Conservation (phyloP, 2,329 filamentous ascomycete genomes). For the Alternaria longipes region DNA sequence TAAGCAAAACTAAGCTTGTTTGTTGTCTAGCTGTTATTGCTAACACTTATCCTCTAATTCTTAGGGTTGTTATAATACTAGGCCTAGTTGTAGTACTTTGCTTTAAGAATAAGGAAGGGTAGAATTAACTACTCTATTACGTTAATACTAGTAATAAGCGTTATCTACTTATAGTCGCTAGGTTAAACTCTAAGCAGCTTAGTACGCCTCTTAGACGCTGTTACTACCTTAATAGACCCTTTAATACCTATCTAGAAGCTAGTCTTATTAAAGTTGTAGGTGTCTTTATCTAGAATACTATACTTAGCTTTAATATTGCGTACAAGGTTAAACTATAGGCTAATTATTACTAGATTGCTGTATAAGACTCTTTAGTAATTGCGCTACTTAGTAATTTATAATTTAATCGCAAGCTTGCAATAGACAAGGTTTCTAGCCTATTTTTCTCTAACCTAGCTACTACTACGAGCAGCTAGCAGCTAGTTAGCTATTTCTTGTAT, state of each 20-base stretch:
- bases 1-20: constrained; percentile 47
- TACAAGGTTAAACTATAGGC: background rate
- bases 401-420: background rate
- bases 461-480: background rate
- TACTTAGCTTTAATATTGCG: background rate
- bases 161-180: constrained; percentile 22
- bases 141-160: constrained; percentile 17
- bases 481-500: background rate
- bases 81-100: constrained; percentile 8
- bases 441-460: background rate
- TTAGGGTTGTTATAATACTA: constrained; percentile 18
- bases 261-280: constrained; percentile 1
- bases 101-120: constrained; percentile 3
- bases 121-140: constrained; percentile 11
- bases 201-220: constrained; percentile 2
- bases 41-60: constrained; percentile 40
- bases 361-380: background rate
- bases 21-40: constrained; percentile 48
- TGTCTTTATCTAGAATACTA: too few relatives aligned
- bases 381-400: background rate
- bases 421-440: background rate
- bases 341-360: background rate
- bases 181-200: constrained; percentile 12
- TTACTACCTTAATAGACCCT: background rate
- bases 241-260: background rate